These are phyloP conservation scores for Daldinia sp. DNA, from an alignment of 2,329 filamentous ascomycete species.

Conservation along the genomic window DNA sequence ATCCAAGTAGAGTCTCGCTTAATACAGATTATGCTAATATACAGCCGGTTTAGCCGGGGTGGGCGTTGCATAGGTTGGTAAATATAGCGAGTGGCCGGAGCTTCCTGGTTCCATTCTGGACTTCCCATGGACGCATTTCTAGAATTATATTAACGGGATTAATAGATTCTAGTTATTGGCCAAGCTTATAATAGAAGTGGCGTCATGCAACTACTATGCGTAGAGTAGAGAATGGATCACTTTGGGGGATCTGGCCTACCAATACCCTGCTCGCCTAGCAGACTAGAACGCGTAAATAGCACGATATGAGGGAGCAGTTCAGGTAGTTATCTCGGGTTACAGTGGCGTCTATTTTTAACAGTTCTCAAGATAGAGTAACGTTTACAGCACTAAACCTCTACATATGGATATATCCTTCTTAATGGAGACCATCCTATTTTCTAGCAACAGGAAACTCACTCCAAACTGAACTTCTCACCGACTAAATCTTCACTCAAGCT, in stretches of 20 bases:
- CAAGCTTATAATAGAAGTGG: conserved; percentile 26
- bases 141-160: conserved; percentile 2
- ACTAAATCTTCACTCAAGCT: conserved; percentile 53
- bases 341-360: too few species aligned
- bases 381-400: not conserved
- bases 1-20: not conserved
- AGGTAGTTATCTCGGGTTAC: not conserved
- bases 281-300: conserved; percentile 7
- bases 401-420: not conserved
- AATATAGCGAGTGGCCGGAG: conserved; percentile 5
- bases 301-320: too few species aligned
- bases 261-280: conserved; percentile 9
- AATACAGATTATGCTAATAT: conserved; percentile 4
- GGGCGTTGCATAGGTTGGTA: not conserved
- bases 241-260: conserved; percentile 14
- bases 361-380: not conserved
- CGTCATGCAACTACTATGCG: conserved; percentile 1
- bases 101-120: conserved; percentile 13
- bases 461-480: conserved; percentile 47
- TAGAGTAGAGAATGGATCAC: conserved; percentile 5
- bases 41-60: conserved; percentile 34
- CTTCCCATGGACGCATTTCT: conserved; percentile 5
- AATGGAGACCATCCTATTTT: not conserved
- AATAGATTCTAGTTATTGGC: conserved; percentile 14
- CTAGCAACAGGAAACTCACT: conserved; percentile 6